Conservation (phyloP, 1,284 basidiomycete species). For the Boletus chippewaensis region DNA sequence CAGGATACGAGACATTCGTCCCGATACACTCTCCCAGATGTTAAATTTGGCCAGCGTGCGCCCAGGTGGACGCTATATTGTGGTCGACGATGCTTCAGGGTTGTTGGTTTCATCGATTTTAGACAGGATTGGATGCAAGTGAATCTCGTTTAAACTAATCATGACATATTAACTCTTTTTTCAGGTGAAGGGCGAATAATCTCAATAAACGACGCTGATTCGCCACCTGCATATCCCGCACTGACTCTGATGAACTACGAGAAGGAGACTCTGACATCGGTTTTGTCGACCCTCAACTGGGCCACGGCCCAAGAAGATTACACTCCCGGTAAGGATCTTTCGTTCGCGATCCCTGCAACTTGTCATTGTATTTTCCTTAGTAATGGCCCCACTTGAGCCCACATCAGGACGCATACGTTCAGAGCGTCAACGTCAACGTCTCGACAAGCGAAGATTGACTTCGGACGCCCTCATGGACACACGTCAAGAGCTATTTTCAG, state of each 20-base stretch:
- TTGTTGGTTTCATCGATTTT: conserved; percentile 82
- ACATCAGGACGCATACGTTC: conserved; percentile 51
- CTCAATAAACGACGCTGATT: conserved; percentile 86
- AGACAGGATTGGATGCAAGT: conserved; percentile 78
- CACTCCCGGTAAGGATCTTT: conserved; percentile 46
- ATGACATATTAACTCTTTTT: not conserved
- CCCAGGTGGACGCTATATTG: conserved; percentile 83
- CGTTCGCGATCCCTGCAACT: not conserved
- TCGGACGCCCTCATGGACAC: conserved; percentile 54
- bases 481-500: conserved; percentile 78
- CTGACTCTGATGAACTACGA: conserved; percentile 84
- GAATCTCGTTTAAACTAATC: not conserved
- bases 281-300: conserved; percentile 82
- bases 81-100: conserved; percentile 90
- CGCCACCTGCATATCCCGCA: conserved; percentile 88
- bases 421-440: conserved; percentile 61
- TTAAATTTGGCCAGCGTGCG: conserved; percentile 78
- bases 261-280: conserved; percentile 46
- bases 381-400: conserved; percentile 52
- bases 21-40: conserved; percentile 87
- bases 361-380: conserved; percentile 30
- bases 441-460: conserved; percentile 66
- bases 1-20: conserved; percentile 79
- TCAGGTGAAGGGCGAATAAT: conserved; percentile 76
- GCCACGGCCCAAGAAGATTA: conserved; percentile 80